Base-by-base conservation (phyloP, 1,139 yeast genomes). In the Candida tropicalis region DNA sequence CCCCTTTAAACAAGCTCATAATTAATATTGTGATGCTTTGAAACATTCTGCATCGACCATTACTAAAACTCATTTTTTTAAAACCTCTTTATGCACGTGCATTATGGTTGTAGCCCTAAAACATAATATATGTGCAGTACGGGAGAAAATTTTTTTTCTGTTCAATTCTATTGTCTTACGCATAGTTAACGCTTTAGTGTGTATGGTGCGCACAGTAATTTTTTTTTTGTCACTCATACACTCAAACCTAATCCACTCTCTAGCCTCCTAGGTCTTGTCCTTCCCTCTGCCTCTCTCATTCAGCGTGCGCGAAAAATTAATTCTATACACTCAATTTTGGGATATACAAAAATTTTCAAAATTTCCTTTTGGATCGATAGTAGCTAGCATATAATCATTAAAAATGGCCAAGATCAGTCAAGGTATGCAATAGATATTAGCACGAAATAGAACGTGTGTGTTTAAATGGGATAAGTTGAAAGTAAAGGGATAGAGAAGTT, bases 371-470 rank as follows among this genome's bases (percentile, higher is more conserved):
- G 40, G 35, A 38, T 42, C 40, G 45, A 42, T 29, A 43, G 27
- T 35, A 35, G 33, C 27, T 33, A 43, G 35, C 41, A 38, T 39
- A 42, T 28, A 25, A 43, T 43, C 54, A 55, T 50, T 55, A 61
- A 74, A 66, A 71, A 78, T 78, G 82, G 82, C 79, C 77, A 78
- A 78, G 77, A 71, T 77, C 72, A 77, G 82, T 69, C 79, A 77
- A 75, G 81, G 82, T 77, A 76, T 47, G 50, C 35, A 39, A 39
- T 10, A 32, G 37, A 18, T 15, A 31, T n/a, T n/a, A 18, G 12
- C 7, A 13, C 23, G 25, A 16, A 11, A 16, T 23, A 10, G 34
- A 22, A 13, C 4, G 23, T 8, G 38, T 17, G 15, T 3, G 33
- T 7, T n/a, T 9, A 25, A 25, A 10, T 9, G 5, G 23, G 10